These are phyloP conservation scores for Hirsutella rhossiliensis DNA, from an alignment of 2,329 filamentous ascomycete genomes.

Conservation along the genomic window DNA sequence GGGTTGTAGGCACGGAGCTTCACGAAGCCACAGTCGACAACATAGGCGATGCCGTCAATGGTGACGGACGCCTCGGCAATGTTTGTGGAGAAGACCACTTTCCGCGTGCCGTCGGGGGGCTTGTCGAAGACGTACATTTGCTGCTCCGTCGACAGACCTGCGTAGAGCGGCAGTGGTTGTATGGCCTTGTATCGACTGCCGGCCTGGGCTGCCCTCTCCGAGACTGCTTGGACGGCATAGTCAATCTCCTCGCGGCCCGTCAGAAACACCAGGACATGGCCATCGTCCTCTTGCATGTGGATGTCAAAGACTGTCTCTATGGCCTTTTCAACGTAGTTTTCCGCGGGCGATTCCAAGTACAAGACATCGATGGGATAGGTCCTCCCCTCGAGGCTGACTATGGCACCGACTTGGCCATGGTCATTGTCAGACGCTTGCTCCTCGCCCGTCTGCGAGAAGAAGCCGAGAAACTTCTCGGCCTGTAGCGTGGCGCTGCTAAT, in stretches of 20 bases:
- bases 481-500: slow-evolving; percentile 91
- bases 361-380: slow-evolving; percentile 82
- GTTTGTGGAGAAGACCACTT: slow-evolving; percentile 89
- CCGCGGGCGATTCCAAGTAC: slow-evolving; percentile 64
- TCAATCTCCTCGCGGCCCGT: slow-evolving; percentile 94
- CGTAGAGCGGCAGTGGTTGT: slow-evolving; percentile 62
- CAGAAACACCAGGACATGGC: slow-evolving; percentile 83
- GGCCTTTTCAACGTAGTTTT: slow-evolving; percentile 78
- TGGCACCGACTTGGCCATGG: slow-evolving; percentile 25
- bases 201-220: slow-evolving; percentile 56
- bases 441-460: slow-evolving; percentile 47
- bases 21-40: slow-evolving; percentile 83
- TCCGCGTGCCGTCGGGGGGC: slow-evolving; percentile 67
- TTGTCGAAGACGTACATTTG: slow-evolving; percentile 94
- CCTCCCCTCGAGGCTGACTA: slow-evolving; percentile 77
- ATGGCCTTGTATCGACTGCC: slow-evolving; percentile 18
- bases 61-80: slow-evolving; percentile 95
- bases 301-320: slow-evolving; percentile 81
- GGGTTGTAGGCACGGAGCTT: slow-evolving; percentile 84
- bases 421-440: slow-evolving; percentile 18
- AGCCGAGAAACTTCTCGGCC: slow-evolving; percentile 71
- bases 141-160: slow-evolving; percentile 77
- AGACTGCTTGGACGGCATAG: slow-evolving; percentile 62
- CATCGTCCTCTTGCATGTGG: slow-evolving; percentile 65
- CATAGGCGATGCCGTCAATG: slow-evolving; percentile 82